Evolutionary conservation across 2,329 filamentous ascomycete species (phyloP), one percentile per base, ranked within the genome.

Genomic region (Colletotrichum godetiae): DNA sequence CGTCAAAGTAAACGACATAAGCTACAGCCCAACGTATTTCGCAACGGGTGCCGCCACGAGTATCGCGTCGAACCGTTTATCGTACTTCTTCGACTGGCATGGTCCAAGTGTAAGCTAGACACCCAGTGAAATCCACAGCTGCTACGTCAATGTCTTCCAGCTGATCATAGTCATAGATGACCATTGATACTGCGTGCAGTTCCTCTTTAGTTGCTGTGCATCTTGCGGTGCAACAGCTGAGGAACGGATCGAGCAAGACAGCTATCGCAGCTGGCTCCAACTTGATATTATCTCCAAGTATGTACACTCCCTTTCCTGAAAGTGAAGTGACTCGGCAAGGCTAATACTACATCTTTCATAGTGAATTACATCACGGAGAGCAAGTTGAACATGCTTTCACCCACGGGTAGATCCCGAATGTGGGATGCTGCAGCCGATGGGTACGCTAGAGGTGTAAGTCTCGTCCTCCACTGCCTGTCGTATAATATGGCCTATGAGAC

Each of bases 361-460:
- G 60, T 63, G n/a, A 62, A 46, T 12, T 62, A 33, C 11, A 27
- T 61, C 5, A n/a, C 24, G 5, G 59, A 61, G 15, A 62, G 59
- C 10, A 62, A 62, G 12, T 15, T 62, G 19, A 27, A 6, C 27
- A 82, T 85, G 79, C 76, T 86, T 7, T 84, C 82, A 4, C 80
- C 83, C 0, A 79, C 76, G 0, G 81, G 81, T 6, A 74, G 78
- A 15, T 82, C 78, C 60, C 77, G 78, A 8, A 84, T 83, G 79
- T 87, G 82, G 79, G 84, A 87, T 74, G 79, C 77, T 4, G 78
- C 77, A 2, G 88, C 86, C 0, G 79, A 88, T 74, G 88, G 88
- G 0, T 90, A 89, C n/a, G 59, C 59, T 6, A 35, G 60, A 49
- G 59, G 59, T 12, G 59, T 62, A 22, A 31, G 59, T 61, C 27